Evolutionary conservation across 78 protist species (phyloP), one percentile per base, ranked within the genome.

Genomic region (Dictyostelium firmibasis): DNA sequence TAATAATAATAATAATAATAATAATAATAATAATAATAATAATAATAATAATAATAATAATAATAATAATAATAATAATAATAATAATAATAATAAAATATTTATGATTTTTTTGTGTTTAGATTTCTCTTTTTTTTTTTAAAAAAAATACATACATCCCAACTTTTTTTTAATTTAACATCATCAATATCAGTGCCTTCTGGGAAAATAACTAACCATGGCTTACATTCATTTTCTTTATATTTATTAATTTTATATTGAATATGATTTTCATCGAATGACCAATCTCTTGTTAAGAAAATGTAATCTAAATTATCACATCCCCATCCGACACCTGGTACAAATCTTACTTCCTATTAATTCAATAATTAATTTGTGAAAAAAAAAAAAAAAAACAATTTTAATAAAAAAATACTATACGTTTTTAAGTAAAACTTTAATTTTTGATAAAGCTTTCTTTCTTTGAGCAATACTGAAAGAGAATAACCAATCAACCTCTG

Each of bases 261-360:
- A 9, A 88, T 83, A 29, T 88, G 94, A 13, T 18, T 62, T 69
- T 88, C 86, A 79, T 88, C 94, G 33, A 62, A 88, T 44, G n/a
- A n/a, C 94, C 94, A 88, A 81, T 88, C 87, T 36, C 94, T 35
- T 18, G 87, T 67, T 10, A 88, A 41, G n/a, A 62, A 81, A 1
- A 88, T 67, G 47, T 27, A 88, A 43, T 81, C 94, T 43, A 88
- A 44, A 81, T 81, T 81, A 69, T 88, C 94, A 81, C 94, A 88
- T 67, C 94, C 94, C 94, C 94, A 88, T 35, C 94, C 94, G 31
- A 88, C 77, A 14, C 69, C 84, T 60, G 94, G 94, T 8, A 81
- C 86, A 47, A 62, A 88, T 64, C 81, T 76, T 14, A 87, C 72
- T 29, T 87, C 93, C 93, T 87, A 20, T 47, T n/a, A n/a, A n/a